Conservation (phyloP, 2,329 filamentous ascomycete genomes). For the Paecilomyces sp. region DNA sequence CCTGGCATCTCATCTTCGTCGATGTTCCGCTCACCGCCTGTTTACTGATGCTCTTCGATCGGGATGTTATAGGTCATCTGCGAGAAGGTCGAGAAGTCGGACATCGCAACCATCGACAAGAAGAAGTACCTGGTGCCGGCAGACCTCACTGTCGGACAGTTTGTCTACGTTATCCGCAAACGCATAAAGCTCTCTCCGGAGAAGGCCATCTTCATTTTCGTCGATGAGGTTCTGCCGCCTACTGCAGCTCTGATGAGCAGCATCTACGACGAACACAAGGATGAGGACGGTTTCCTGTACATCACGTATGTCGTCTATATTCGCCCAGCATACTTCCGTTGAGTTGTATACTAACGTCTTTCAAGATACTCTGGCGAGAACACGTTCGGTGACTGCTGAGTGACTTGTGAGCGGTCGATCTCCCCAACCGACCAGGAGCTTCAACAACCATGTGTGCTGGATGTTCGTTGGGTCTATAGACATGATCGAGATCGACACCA, state of each 20-base stretch:
- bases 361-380: slow-evolving; percentile 91
- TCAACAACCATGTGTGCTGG: neutral
- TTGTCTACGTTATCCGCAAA: slow-evolving; percentile 99
- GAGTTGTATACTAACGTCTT: slow-evolving; percentile 13
- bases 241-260: slow-evolving; percentile 98
- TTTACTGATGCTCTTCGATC: slow-evolving; percentile 16
- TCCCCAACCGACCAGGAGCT: neutral
- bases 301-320: slow-evolving; percentile 63
- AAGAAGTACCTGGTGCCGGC: slow-evolving; percentile 99
- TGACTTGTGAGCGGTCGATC: neutral
- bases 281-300: slow-evolving; percentile 84
- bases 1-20: neutral
- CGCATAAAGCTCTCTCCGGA: slow-evolving; percentile 98
- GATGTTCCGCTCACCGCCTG: slow-evolving; percentile 20
- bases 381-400: slow-evolving; percentile 65
- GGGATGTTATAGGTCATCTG: slow-evolving; percentile 72
- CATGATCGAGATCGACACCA: neutral
- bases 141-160: slow-evolving; percentile 97
- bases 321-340: neutral
- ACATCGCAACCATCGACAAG: slow-evolving; percentile 99
- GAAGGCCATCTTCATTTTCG: slow-evolving; percentile 99
- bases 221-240: slow-evolving; percentile 93
- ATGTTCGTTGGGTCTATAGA: neutral
- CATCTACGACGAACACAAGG: slow-evolving; percentile 99
- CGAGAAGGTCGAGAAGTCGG: slow-evolving; percentile 98